Percentiles rank a stretch among this genome's conserved stretches.
These are phyloP conservation scores for Crithidia acanthocephali DNA, from an alignment of 208 protist species.

Conservation along the genomic window DNA sequence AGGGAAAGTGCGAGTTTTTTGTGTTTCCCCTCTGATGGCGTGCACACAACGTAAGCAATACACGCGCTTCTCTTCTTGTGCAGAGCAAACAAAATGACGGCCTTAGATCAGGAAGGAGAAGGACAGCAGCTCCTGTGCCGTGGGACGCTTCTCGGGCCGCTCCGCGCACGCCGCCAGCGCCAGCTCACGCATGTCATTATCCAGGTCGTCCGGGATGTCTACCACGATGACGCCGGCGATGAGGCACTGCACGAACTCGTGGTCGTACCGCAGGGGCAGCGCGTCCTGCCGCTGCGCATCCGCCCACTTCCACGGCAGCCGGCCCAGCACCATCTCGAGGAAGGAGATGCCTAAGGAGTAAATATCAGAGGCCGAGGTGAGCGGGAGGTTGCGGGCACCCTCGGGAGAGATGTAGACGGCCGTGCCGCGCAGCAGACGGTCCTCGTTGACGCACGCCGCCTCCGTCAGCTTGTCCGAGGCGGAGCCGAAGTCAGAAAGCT, in stretches of 20 bases:
- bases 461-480: conserved; percentile 53
- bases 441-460: conserved; percentile 38
- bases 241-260: conserved; percentile 71
- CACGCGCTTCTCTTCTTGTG: not conserved
- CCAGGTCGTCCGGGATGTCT: conserved; percentile 61
- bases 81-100: not conserved
- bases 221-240: conserved; percentile 51
- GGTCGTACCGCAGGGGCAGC: conserved; percentile 43
- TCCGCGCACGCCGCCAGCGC: conserved; percentile 57
- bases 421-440: conserved; percentile 70
- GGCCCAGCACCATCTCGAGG: conserved; percentile 80
- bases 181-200: conserved; percentile 55
- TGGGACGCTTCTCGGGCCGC: conserved; percentile 56
- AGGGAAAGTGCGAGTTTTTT: too few relatives aligned
- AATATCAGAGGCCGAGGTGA: conserved; percentile 75
- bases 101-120: conserved; percentile 57
- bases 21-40: too few relatives aligned
- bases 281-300: conserved; percentile 36
- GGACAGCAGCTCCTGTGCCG: conserved; percentile 55
- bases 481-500: conserved; percentile 90
- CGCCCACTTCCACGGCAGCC: conserved; percentile 69
- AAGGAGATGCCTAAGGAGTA: conserved; percentile 83
- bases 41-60: not conserved
- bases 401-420: conserved; percentile 88
- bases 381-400: conserved; percentile 57